Conservation (phyloP, 257 asterid species). For the Lithospermum erythrorhizon region DNA sequence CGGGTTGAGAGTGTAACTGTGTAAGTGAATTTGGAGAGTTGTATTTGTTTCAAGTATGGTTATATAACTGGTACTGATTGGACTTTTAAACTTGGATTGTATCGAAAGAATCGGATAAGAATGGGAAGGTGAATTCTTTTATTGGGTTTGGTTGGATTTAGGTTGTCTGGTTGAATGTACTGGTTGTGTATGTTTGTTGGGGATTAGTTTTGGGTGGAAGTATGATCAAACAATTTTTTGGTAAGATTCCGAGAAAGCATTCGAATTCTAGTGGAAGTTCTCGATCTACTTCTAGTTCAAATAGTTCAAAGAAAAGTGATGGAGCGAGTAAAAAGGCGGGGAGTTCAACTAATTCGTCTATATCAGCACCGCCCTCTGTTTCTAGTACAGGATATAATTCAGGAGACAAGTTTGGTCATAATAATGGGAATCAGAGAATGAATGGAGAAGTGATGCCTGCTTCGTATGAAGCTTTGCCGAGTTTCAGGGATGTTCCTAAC, state of each 20-base stretch:
- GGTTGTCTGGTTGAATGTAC: neutral
- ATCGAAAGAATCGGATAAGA: neutral
- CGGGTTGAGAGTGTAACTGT: neutral
- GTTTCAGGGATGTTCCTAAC: conserved; percentile 18
- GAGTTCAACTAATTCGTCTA: conserved; percentile 9
- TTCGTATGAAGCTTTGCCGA: conserved; percentile 16
- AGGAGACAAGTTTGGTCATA: conserved; percentile 5
- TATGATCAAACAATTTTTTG: conserved; percentile 20
- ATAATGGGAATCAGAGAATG: conserved; percentile 5
- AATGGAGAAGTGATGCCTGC: conserved; percentile 4
- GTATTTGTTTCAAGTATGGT: neutral
- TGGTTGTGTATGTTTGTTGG: neutral
- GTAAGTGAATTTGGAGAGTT: neutral
- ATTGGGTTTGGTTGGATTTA: neutral
- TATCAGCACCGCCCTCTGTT: conserved; percentile 19
- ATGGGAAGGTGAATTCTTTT: neutral
- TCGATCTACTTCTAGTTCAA: conserved; percentile 9
- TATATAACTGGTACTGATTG: neutral
- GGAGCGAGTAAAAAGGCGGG: conserved; percentile 12
- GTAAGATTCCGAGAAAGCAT: conserved; percentile 24
- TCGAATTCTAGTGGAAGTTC: conserved; percentile 17
- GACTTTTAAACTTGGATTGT: neutral
- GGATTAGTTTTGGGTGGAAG: conserved; percentile 12
- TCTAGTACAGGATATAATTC: conserved; percentile 7
- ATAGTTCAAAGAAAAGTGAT: conserved; percentile 15